Conservation (phyloP, 1,139 yeast genomes). For the Yamadazyma spencermartinsiae region DNA sequence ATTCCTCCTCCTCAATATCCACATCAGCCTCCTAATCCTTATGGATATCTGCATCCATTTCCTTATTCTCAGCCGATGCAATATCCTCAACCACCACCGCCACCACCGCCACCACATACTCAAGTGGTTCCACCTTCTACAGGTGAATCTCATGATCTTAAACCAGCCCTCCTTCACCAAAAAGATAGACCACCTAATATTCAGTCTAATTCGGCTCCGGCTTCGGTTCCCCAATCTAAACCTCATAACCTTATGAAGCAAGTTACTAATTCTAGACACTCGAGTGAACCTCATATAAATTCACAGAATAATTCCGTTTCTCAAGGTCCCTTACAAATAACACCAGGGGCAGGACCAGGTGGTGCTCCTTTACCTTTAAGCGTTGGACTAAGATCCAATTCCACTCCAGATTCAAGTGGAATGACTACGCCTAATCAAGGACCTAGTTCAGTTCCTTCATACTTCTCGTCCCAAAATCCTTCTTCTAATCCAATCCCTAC, state of each 20-base stretch:
- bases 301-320: slow-evolving; percentile 1
- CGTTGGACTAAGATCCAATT: background rate
- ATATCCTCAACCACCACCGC: slow-evolving; percentile 14
- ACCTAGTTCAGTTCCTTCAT: slow-evolving; percentile 1
- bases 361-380: too few species aligned
- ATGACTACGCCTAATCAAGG: background rate
- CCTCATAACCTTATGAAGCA: background rate
- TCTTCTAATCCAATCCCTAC: background rate
- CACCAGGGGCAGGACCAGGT: background rate
- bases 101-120: slow-evolving; percentile 9
- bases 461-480: background rate
- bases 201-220: slow-evolving; percentile 12
- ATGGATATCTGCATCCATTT: slow-evolving; percentile 12
- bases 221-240: slow-evolving; percentile 12
- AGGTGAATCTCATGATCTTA: slow-evolving; percentile 3
- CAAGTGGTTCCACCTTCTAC: slow-evolving; percentile 8
- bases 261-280: background rate
- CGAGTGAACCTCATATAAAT: slow-evolving; percentile 1
- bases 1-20: slow-evolving; percentile 3
- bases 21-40: slow-evolving; percentile 4
- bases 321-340: background rate
- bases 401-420: slow-evolving; percentile 1
- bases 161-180: slow-evolving; percentile 6
- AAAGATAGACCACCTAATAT: slow-evolving; percentile 11
- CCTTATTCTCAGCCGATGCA: slow-evolving; percentile 9